phyloP scores from a whole-genome alignment of 2,329 filamentous ascomycete species.

The Leptodontidium sp. region DNA sequence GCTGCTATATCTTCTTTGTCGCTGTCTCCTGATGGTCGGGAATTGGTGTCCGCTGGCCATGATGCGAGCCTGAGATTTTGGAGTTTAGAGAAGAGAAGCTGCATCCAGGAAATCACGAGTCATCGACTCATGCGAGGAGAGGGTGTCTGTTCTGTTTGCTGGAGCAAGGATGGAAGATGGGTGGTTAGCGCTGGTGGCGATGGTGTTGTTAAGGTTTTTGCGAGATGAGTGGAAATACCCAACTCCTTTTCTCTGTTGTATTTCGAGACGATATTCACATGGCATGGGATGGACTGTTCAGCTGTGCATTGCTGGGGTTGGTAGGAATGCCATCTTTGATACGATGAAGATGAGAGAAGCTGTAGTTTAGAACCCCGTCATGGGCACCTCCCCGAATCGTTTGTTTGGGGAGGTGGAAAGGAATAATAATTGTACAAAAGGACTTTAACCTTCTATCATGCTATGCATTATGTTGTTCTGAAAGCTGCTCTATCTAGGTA shows the following conservation, averaged over 20 bases:
- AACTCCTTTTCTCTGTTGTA: slow-evolving; percentile 28
- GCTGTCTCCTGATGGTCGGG: slow-evolving; percentile 89
- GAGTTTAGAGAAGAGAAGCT: slow-evolving; percentile 94
- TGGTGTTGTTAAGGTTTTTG: slow-evolving; percentile 93
- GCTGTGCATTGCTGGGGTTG: slow-evolving; percentile 20
- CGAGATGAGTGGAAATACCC: slow-evolving; percentile 42
- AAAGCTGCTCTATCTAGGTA: no score
- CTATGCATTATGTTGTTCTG: background rate
- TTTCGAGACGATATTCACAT: slow-evolving; percentile 20
- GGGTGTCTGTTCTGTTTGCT: slow-evolving; percentile 91
- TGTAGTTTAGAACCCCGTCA: slow-evolving; percentile 28
- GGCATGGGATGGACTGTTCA: slow-evolving; percentile 21
- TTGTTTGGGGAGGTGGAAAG: slow-evolving; percentile 18
- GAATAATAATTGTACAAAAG: slow-evolving; percentile 32
- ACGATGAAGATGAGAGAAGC: slow-evolving; percentile 26
- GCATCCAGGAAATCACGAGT: slow-evolving; percentile 92
- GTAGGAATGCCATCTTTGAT: slow-evolving; percentile 20
- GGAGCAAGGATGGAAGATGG: slow-evolving; percentile 94
- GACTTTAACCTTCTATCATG: background rate
- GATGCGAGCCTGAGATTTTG: slow-evolving; percentile 96
- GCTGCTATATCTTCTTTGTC: slow-evolving; percentile 91
- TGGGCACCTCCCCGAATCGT: slow-evolving; percentile 6
- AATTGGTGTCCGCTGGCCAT: slow-evolving; percentile 95
- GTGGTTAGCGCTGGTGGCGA: slow-evolving; percentile 95
- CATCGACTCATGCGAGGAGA: slow-evolving; percentile 96